Base-by-base conservation (phyloP, 2,329 filamentous ascomycete genomes). In the Aschersonia sp. region DNA sequence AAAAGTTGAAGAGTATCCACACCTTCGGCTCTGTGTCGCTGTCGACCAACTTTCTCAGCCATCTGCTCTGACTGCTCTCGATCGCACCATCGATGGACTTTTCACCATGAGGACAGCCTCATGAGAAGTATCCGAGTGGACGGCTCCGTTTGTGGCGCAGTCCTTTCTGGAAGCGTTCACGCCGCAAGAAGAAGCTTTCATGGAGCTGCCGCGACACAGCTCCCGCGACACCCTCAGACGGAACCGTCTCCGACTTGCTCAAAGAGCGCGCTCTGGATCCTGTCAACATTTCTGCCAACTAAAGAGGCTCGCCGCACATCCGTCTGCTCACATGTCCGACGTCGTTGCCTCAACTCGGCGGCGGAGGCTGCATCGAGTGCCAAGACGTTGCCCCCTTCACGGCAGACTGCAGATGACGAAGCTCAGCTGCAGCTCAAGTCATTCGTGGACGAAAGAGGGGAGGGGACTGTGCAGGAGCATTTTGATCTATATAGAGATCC, bases 101-200 rank as follows among this genome's bases (percentile, higher is more conserved):
- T 53, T 49, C 59, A 68, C 54, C 64, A 75, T 74, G 72, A 67
- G 62, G 67, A 70, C 66, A 66, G 69, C 64, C 74, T 68, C 72
- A 79, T 79, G 76, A 78, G 71, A 73, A 66, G 71, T 66, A 65
- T 70, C 58, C 71, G 71, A 73, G 70, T 77, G 65, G 73, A 78
- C 65, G 66, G 73, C 68, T 73, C 73, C 68, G 70, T 74, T 68
- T 75, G 70, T 66, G 68, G 71, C 68, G 71, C 73, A 61, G 69
- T 75, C 62, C 65, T 73, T 56, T 51, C 58, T 48, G 55, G 52
- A 43, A 51, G 37, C 43, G 42, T 49, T 41, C 49, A 45, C 30
- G 50, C 56, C 46, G 53, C 55, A 45, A 50, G 51, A 46, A 60
- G 55, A 45, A 56, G 51, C 50, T 52, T 62, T 49, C 57, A 54